Evolutionary conservation across 306 rosid genomes (phyloP).

Genomic region (Echinosophora koreensis): DNA sequence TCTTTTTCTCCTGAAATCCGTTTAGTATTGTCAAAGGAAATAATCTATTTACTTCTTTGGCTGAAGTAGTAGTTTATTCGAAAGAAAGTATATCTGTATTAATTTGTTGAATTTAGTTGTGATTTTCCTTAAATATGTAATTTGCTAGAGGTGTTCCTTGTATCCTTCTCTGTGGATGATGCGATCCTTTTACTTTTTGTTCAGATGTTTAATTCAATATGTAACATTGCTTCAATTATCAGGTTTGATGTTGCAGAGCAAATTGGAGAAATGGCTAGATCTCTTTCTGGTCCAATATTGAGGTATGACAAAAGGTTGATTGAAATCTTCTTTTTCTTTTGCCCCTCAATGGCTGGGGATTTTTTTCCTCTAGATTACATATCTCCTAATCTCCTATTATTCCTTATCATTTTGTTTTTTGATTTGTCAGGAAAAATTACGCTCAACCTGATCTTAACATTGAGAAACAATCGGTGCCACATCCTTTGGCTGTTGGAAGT

Average conservation of each 20-base stretch:
- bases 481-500: conserved; percentile 59
- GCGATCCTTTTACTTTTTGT: conserved; percentile 3
- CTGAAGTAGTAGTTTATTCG: background rate
- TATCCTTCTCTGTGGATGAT: conserved; percentile 25
- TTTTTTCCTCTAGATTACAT: background rate
- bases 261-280: conserved; percentile 85
- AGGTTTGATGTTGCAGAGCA: conserved; percentile 93
- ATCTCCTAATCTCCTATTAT: background rate
- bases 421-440: conserved; percentile 65
- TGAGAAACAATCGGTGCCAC: conserved; percentile 74
- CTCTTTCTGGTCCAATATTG: conserved; percentile 73
- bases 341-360: background rate
- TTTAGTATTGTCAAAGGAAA: background rate
- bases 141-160: background rate
- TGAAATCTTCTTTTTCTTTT: background rate
- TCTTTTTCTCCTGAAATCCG: background rate
- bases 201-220: conserved; percentile 1
- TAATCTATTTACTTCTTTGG: background rate
- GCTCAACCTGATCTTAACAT: conserved; percentile 72
- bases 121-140: conserved; percentile 1
- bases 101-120: conserved; percentile 22
- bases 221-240: conserved; percentile 42
- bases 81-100: background rate
- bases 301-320: conserved; percentile 53
- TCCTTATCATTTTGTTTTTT: conserved; percentile 32